Evolutionary conservation across 78 protist genomes (phyloP).

Genomic region (Bigelowiella natans): DNA sequence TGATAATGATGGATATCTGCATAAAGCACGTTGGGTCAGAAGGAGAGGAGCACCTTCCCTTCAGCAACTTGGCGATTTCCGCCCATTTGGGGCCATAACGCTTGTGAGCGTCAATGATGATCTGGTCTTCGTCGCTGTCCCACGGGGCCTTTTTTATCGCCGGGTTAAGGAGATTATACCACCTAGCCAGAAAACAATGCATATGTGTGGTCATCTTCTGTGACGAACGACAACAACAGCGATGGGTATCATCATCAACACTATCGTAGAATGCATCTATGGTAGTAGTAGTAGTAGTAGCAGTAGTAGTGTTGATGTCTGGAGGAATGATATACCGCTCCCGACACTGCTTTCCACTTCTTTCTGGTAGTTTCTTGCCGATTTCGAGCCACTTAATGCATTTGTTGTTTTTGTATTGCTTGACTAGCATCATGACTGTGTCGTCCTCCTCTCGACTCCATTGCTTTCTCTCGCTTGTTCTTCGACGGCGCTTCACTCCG

Average conservation of each 20-base stretch:
- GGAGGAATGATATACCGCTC: too few species aligned
- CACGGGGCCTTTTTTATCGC: neutral
- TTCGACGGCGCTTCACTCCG: too few species aligned
- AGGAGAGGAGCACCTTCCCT: neutral
- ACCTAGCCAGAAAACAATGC: neutral
- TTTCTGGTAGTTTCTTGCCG: neutral
- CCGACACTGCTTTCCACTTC: conserved; percentile 9
- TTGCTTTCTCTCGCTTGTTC: neutral
- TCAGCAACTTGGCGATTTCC: neutral
- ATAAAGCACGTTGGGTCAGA: neutral
- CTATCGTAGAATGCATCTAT: neutral
- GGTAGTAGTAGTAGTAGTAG: neutral
- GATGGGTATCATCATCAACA: too few species aligned
- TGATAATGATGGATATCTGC: too few species aligned
- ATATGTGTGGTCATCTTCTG: neutral
- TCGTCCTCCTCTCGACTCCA: neutral
- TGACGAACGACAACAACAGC: too few species aligned
- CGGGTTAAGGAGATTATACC: neutral
- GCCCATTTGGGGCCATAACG: neutral
- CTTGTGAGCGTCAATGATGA: conserved; percentile 3
- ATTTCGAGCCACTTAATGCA: neutral
- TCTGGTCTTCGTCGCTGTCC: neutral
- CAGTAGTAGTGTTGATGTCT: too few species aligned
- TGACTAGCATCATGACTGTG: neutral
- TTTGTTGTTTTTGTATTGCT: neutral